Percentiles rank a stretch among this genome's conserved stretches.
These are phyloP conservation scores for Talaromyces marneffei DNA, from an alignment of 2,329 filamentous ascomycete species.

Conservation along the genomic window DNA sequence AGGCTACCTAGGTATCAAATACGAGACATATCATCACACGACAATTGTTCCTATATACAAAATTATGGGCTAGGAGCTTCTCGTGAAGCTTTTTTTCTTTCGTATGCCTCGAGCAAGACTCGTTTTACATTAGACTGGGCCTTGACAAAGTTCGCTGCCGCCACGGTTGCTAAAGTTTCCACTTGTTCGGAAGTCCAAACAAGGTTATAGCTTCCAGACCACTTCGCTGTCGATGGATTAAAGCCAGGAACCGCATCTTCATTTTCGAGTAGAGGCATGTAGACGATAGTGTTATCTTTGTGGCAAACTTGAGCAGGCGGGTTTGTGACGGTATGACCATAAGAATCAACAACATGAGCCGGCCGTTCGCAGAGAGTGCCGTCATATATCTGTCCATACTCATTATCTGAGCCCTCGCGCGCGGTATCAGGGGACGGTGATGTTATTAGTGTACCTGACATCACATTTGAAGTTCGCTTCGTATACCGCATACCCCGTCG, in stretches of 20 bases:
- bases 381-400: conserved; percentile 11
- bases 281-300: conserved; percentile 12
- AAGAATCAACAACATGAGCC: conserved; percentile 9
- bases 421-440: neutral
- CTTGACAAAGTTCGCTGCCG: conserved; percentile 4
- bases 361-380: neutral
- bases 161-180: conserved; percentile 10
- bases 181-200: conserved; percentile 13
- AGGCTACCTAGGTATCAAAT: neutral
- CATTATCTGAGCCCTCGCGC: neutral
- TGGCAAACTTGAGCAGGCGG: conserved; percentile 10
- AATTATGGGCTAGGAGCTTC: neutral
- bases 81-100: conserved; percentile 10
- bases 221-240: conserved; percentile 13
- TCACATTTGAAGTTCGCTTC: neutral
- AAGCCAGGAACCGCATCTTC: conserved; percentile 10
- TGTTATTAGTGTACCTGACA: neutral
- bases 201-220: conserved; percentile 14
- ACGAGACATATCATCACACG: neutral
- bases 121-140: conserved; percentile 5
- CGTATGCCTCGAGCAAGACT: conserved; percentile 6
- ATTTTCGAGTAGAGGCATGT: conserved; percentile 13
- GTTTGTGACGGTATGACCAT: conserved; percentile 13
- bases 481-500: conserved; percentile 11
- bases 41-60: neutral